Evolutionary conservation across 768 basidiomycete species (phyloP), one percentile per base, ranked within the genome.

Genomic region (Boletus rubropictus): DNA sequence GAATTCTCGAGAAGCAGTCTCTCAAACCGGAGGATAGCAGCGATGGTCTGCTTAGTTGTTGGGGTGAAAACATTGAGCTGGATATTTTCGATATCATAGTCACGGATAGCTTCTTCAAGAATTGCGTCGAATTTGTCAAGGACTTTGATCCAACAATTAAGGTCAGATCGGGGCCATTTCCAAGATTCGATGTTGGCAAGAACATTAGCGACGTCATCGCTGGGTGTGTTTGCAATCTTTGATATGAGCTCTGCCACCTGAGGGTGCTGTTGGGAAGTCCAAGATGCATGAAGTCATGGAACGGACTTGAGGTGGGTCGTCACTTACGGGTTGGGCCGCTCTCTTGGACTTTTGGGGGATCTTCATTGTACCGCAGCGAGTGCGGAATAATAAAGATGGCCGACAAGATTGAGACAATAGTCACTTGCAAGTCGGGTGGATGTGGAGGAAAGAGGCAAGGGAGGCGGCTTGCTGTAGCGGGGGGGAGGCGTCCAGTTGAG

Each of bases 81-180:
- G 4, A 91, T 73, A 58, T 84, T 83, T 67, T 88, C 85, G 51
- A 98, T 76, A 44, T 87, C 82, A 66, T 98, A 95, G 66, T 86
- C 83, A 50, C 75, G 75, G 64, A 96, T 86, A 55, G 84, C 73
- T 33, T 81, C 81, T 60, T 88, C 92, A 56, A 98, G 77, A 54
- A 96, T 81, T 49, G 74, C 72, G 71, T 99, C 96, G 64, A 99
- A 93, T 64, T 87, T 88, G 77, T 99, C 95, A 39, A 99, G 80
- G 48, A 94, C 89, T 62, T 85, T 84, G 65, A 91, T 83, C 96
- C 96, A 99, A 47, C 88, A 83, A 69, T 96, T 92, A 51, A 99
- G 78, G 74, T 99, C 96, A 46, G 93, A 93, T 52, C 96, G 81
- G 29, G 93, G 90, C 86, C 90, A 98, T 64, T 79, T 84, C 96